Evolutionary conservation across 306 rosid species (phyloP).

Genomic region (Vicia faba): DNA sequence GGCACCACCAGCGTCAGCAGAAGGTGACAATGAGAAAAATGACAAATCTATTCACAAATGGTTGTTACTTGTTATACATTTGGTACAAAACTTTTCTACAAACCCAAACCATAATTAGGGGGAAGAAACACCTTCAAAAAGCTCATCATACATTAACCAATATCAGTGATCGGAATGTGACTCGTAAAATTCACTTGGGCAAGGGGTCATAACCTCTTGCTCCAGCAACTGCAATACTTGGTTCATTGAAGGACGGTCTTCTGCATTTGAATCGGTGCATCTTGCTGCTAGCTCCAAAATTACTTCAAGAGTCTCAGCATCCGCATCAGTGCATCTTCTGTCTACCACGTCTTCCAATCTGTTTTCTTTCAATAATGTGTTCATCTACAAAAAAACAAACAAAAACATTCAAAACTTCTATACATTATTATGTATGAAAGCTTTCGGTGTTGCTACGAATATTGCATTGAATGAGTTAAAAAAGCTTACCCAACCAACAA

Average conservation of each 20-base stretch:
- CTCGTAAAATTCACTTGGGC: conserved; percentile 78
- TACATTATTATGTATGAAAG: background rate
- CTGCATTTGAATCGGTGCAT: conserved; percentile 85
- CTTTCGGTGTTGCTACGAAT: background rate
- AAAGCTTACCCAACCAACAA: conserved; percentile 94
- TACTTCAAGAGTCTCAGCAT: conserved; percentile 70
- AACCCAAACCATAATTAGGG: conserved; percentile 32
- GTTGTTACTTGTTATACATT: conserved; percentile 28
- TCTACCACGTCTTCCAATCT: conserved; percentile 75
- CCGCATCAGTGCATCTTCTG: conserved; percentile 66
- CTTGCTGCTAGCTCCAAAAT: conserved; percentile 79
- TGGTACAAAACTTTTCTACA: conserved; percentile 44
- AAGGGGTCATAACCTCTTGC: conserved; percentile 86
- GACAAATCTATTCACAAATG: conserved; percentile 40
- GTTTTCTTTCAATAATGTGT: conserved; percentile 68
- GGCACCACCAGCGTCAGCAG: background rate
- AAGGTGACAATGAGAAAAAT: background rate
- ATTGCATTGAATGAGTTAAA: background rate
- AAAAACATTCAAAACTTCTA: conserved; percentile 6
- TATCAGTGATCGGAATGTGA: conserved; percentile 77
- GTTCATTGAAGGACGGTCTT: conserved; percentile 84
- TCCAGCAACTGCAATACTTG: conserved; percentile 83
- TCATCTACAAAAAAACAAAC: conserved; percentile 68
- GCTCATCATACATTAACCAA: background rate
- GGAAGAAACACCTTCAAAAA: conserved; percentile 2